These are phyloP conservation scores for Sophora flavescens DNA, from an alignment of 306 rosid species.

Conservation along the genomic window DNA sequence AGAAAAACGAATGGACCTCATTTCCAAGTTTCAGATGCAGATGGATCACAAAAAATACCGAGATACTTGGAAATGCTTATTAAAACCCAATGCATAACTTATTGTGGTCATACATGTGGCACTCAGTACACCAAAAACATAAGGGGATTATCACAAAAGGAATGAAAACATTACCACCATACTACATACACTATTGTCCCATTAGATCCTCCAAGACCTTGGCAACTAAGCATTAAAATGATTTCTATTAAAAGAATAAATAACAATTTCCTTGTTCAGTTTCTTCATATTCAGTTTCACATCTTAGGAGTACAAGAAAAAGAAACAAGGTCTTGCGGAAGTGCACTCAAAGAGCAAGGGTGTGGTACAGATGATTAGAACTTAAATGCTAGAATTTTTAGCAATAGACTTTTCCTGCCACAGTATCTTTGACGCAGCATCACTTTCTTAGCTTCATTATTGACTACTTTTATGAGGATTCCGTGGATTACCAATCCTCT, in stretches of 20 bases:
- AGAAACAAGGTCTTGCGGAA: not conserved
- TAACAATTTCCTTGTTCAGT: slow-evolving; percentile 15
- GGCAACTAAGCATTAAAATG: slow-evolving; percentile 4
- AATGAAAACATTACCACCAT: slow-evolving; percentile 27
- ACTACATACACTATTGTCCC: not conserved
- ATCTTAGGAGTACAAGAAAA: not conserved
- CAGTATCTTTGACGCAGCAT: slow-evolving; percentile 3
- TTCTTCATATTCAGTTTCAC: not conserved
- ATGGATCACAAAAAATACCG: not conserved
- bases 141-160: not conserved
- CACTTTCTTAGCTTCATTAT: not conserved
- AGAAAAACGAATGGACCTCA: not conserved
- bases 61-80: not conserved
- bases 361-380: not conserved
- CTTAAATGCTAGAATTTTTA: not conserved
- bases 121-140: not conserved
- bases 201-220: slow-evolving; percentile 10
- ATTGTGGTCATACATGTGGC: not conserved
- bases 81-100: not conserved
- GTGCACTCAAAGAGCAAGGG: not conserved
- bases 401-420: not conserved
- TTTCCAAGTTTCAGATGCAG: not conserved
- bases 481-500: slow-evolving; percentile 2
- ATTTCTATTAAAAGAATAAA: slow-evolving; percentile 3
- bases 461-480: slow-evolving; percentile 6